Evolutionary conservation across 768 basidiomycete genomes (phyloP).

Genomic region (Gyrodon lividus): DNA sequence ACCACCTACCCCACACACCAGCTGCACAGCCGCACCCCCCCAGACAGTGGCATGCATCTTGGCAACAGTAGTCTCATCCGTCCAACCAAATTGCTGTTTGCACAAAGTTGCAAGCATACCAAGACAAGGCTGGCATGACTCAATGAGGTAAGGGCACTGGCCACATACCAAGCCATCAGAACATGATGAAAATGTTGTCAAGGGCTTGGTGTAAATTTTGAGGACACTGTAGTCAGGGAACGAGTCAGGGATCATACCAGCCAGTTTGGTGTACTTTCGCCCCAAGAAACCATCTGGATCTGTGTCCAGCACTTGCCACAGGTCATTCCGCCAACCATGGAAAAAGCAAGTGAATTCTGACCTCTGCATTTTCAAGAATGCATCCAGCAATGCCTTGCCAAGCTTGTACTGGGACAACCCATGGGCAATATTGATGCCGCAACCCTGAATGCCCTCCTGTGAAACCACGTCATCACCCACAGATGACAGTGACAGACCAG

Average conservation of each 20-base stretch:
- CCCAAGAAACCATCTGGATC: background rate
- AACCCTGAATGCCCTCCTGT: background rate
- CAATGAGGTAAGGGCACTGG: background rate
- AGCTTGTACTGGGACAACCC: background rate
- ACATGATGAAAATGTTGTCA: too few species aligned
- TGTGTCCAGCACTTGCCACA: background rate
- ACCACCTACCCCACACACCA: background rate
- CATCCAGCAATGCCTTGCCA: background rate
- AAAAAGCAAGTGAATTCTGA: background rate
- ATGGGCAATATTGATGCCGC: background rate
- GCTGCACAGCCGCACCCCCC: background rate
- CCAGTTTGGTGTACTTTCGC: background rate
- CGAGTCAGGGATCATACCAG: background rate
- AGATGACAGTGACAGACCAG: background rate
- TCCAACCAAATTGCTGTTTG: background rate
- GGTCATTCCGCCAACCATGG: background rate
- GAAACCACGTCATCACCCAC: background rate
- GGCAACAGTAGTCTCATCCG: background rate
- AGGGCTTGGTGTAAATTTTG: background rate
- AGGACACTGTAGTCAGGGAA: constrained; percentile 2
- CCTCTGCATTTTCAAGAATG: background rate
- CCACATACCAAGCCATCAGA: too few species aligned
- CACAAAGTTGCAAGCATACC: background rate
- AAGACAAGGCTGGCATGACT: background rate
- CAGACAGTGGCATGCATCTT: background rate